Percentiles rank a stretch among this genome's conserved stretches.
These are phyloP conservation scores for Metschnikowia lunata DNA, from an alignment of 805 yeast species.

Conservation along the genomic window DNA sequence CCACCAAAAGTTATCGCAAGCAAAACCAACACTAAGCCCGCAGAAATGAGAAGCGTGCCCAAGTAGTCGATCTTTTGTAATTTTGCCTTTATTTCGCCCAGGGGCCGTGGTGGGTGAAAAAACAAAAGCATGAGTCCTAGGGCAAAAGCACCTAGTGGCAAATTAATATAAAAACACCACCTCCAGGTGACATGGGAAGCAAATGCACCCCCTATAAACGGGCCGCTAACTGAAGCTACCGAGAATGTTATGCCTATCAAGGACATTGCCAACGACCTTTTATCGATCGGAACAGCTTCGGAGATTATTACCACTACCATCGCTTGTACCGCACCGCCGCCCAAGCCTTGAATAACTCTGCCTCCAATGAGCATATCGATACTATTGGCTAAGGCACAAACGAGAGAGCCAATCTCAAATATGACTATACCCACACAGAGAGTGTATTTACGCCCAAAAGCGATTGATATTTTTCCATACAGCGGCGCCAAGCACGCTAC, in stretches of 20 bases:
- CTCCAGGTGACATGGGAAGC: constrained; percentile 61
- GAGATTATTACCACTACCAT: constrained; percentile 53
- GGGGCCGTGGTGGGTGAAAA: constrained; percentile 46
- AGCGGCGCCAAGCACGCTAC: constrained; percentile 49
- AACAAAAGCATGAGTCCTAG: constrained; percentile 33
- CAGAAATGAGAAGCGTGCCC: constrained; percentile 43
- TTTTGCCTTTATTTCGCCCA: constrained; percentile 36
- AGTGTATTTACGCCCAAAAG: constrained; percentile 53
- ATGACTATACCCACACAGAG: constrained; percentile 45
- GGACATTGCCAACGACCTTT: constrained; percentile 37
- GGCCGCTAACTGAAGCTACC: constrained; percentile 54
- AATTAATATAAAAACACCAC: constrained; percentile 70
- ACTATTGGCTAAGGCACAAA: constrained; percentile 49
- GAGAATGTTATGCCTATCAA: constrained; percentile 42
- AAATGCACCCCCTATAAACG: constrained; percentile 64
- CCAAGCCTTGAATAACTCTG: constrained; percentile 65
- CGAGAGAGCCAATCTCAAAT: constrained; percentile 59
- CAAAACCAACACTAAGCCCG: constrained; percentile 42
- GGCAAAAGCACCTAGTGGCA: constrained; percentile 60
- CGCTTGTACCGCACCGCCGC: constrained; percentile 65
- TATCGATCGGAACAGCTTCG: constrained; percentile 47
- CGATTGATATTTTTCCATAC: constrained; percentile 56
- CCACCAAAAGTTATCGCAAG: constrained; percentile 57
- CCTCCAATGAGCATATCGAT: constrained; percentile 68
- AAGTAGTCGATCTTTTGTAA: constrained; percentile 43